Percentiles rank a stretch among this genome's conserved stretches.
Conservation (phyloP, 2,329 filamentous ascomycete species). For the Cercospora beticola region DNA sequence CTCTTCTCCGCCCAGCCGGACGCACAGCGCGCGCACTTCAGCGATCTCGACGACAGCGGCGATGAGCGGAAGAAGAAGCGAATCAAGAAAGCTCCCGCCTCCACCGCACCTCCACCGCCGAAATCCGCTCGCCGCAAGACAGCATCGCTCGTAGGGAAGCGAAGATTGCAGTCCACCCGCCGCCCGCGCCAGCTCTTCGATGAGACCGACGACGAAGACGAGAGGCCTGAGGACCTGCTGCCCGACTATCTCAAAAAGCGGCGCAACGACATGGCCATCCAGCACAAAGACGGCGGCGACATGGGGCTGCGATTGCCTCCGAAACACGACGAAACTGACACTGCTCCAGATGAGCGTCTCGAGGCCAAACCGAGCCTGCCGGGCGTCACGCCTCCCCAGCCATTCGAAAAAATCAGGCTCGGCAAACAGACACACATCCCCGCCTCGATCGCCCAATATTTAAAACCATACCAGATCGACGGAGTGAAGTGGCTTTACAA, state of each 20-base stretch:
- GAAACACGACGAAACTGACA: slow-evolving; percentile 69
- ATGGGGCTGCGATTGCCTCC: slow-evolving; percentile 76
- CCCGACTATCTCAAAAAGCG: slow-evolving; percentile 72
- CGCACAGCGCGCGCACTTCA: slow-evolving; percentile 6
- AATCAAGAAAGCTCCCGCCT: slow-evolving; percentile 54
- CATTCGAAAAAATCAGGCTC: slow-evolving; percentile 73
- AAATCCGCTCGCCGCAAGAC: slow-evolving; percentile 43
- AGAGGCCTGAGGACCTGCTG: slow-evolving; percentile 58
- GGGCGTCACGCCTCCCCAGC: slow-evolving; percentile 59
- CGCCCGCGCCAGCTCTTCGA: slow-evolving; percentile 32
- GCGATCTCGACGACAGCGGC: slow-evolving; percentile 52
- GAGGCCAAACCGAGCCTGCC: slow-evolving; percentile 70
- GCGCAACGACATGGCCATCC: slow-evolving; percentile 64
- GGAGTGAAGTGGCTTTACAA: slow-evolving; percentile 84
- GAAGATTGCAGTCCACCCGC: slow-evolving; percentile 26
- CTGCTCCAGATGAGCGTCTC: slow-evolving; percentile 63
- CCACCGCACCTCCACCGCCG: slow-evolving; percentile 51
- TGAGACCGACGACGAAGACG: slow-evolving; percentile 51
- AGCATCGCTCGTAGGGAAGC: slow-evolving; percentile 38
- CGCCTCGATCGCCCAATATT: slow-evolving; percentile 83
- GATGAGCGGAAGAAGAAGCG: slow-evolving; percentile 68
- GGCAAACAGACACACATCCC: slow-evolving; percentile 70
- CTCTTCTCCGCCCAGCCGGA: not conserved
- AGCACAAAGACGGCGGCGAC: slow-evolving; percentile 57
- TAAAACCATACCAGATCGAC: slow-evolving; percentile 86